Evolutionary conservation across 2,329 filamentous ascomycete genomes (phyloP).

Genomic region (Pezicula radicicola): DNA sequence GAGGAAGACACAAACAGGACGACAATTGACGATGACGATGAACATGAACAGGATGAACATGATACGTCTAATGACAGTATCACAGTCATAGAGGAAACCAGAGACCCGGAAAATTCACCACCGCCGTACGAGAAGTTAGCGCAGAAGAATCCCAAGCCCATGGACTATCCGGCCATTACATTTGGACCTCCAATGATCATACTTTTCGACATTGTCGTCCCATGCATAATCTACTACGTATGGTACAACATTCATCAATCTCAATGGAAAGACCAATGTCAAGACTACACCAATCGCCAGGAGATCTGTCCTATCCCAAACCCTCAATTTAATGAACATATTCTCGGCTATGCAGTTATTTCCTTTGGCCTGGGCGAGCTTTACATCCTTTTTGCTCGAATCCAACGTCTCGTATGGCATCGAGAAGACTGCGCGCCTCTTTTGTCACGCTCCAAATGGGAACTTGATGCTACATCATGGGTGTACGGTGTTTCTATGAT

Average conservation of each 20-base stretch:
- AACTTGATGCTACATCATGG: constrained; percentile 20
- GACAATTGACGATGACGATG: not conserved
- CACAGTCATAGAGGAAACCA: not conserved
- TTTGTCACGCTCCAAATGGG: constrained; percentile 16
- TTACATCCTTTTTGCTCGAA: constrained; percentile 15
- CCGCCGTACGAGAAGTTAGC: constrained; percentile 17
- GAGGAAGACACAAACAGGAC: too few species aligned
- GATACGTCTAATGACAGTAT: not conserved
- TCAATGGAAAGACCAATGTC: constrained; percentile 10
- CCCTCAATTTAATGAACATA: constrained; percentile 14
- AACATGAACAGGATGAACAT: not conserved
- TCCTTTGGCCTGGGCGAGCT: constrained; percentile 17
- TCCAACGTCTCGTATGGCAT: constrained; percentile 10
- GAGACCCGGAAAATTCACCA: not conserved
- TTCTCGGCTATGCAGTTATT: constrained; percentile 17
- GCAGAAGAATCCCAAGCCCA: constrained; percentile 17
- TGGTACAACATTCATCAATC: constrained; percentile 13
- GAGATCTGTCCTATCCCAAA: constrained; percentile 9
- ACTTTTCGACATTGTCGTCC: constrained; percentile 17
- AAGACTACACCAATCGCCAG: constrained; percentile 1
- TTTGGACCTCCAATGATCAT: constrained; percentile 18
- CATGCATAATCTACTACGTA: constrained; percentile 20
- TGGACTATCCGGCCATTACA: constrained; percentile 19
- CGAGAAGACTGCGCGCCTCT: constrained; percentile 17
- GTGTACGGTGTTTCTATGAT: constrained; percentile 19